Percentiles rank a stretch among this genome's conserved stretches.
Conservation (phyloP, 2,329 filamentous ascomycete species). For the Colletotrichum nymphaeae region DNA sequence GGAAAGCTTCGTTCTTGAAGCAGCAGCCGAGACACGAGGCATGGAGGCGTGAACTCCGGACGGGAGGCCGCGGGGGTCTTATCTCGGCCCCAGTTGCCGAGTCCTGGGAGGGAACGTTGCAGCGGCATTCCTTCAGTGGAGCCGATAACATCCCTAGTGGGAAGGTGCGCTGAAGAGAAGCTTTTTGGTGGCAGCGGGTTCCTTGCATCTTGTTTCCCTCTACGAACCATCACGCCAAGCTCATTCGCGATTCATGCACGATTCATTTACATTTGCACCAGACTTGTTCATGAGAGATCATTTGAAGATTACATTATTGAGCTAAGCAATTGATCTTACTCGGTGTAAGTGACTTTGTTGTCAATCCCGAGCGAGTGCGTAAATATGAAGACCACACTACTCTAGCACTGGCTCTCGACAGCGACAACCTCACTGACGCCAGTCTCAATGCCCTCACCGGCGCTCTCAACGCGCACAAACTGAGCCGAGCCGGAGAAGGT, state of each 20-base stretch:
- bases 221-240: background rate
- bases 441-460: slow-evolving; percentile 10
- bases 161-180: slow-evolving; percentile 11
- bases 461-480: slow-evolving; percentile 9
- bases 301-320: background rate
- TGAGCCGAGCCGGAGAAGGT: background rate
- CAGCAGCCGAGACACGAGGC: background rate
- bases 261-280: background rate
- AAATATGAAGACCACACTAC: background rate
- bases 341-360: background rate
- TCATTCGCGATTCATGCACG: background rate
- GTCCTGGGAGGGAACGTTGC: slow-evolving; percentile 2
- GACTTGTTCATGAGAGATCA: background rate
- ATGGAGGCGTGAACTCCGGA: background rate
- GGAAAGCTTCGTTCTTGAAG: slow-evolving; percentile 14
- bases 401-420: slow-evolving; percentile 7
- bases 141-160: slow-evolving; percentile 16
- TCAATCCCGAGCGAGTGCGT: background rate
- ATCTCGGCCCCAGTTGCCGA: slow-evolving; percentile 23
- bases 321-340: background rate
- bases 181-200: slow-evolving; percentile 2
- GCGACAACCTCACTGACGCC: slow-evolving; percentile 16
- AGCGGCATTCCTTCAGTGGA: background rate
- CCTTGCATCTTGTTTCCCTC: background rate
- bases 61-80: slow-evolving; percentile 21